Percentiles rank a stretch among this genome's conserved stretches.
Evolutionary conservation across 352 stramenopile genomes (phyloP).

Genomic region (Pythium periplocum): DNA sequence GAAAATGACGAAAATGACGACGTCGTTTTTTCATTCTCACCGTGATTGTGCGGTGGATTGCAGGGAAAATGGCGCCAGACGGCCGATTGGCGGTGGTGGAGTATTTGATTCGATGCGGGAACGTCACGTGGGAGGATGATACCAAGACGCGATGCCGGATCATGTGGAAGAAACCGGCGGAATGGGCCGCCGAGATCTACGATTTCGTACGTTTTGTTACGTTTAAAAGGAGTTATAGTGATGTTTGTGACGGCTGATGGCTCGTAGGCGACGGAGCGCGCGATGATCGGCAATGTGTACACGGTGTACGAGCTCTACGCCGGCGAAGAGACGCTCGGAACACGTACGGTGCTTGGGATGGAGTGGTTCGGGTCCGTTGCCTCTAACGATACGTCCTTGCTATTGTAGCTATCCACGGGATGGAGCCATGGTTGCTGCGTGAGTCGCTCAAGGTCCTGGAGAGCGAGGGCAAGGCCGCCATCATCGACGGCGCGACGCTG

Average conservation of each 20-base stretch:
- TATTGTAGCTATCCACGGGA: conserved; percentile 59
- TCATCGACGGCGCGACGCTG: conserved; percentile 76
- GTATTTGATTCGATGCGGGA: conserved; percentile 70
- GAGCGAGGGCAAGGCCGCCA: conserved; percentile 67
- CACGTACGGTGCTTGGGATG: conserved; percentile 26
- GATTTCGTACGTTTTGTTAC: conserved; percentile 51
- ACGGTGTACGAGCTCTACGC: conserved; percentile 85
- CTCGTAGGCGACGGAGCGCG: conserved; percentile 50
- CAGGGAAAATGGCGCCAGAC: conserved; percentile 69
- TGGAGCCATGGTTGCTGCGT: conserved; percentile 80
- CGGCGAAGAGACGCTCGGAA: conserved; percentile 73
- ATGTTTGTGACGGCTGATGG: conserved; percentile 2
- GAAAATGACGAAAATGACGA: conserved; percentile 1
- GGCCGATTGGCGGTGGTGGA: conserved; percentile 63
- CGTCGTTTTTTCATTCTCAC: conserved; percentile 1
- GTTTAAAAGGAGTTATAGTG: neutral
- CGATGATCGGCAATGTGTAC: conserved; percentile 80
- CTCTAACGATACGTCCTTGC: neutral
- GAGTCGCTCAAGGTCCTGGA: conserved; percentile 74
- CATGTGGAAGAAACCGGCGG: conserved; percentile 81
- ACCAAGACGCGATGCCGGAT: conserved; percentile 72
- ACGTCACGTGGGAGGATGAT: conserved; percentile 78
- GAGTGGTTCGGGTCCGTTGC: no score
- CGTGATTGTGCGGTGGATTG: neutral
- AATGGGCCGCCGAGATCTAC: conserved; percentile 83